Percentiles rank a stretch among this genome's conserved stretches.
phyloP scores from a whole-genome alignment of 2,329 filamentous ascomycete species.

The Botryosphaeria dothidea region DNA sequence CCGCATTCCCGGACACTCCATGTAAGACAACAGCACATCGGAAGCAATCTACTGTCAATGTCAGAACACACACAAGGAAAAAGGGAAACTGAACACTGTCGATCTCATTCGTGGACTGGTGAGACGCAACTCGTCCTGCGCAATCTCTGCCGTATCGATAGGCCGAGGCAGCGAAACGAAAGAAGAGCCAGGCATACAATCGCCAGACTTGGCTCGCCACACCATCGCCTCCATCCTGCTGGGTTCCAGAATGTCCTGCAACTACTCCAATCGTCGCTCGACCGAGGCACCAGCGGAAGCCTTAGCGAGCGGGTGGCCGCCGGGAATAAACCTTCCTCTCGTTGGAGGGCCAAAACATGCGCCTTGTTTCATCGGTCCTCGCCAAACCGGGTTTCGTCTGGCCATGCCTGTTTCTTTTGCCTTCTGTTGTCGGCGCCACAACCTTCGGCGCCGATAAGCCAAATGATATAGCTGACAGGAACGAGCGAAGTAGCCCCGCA shows the following conservation, averaged over 20 bases:
- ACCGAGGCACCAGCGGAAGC: not conserved
- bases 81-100: not conserved
- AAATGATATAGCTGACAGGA: not conserved
- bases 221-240: not conserved
- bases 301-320: not conserved
- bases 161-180: not conserved
- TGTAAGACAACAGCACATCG: not conserved
- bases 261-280: not conserved
- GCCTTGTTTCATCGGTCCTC: not conserved
- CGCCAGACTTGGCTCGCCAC: not conserved
- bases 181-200: not conserved
- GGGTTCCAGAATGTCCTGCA: not conserved
- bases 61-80: too few relatives aligned
- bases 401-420: not conserved
- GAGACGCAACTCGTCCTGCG: not conserved
- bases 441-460: not conserved
- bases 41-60: not conserved
- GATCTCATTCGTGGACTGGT: not conserved
- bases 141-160: not conserved
- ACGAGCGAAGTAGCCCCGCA: not conserved
- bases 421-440: not conserved
- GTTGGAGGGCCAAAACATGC: not conserved
- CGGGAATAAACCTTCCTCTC: not conserved
- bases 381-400: not conserved
- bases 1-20: not conserved